Evolutionary conservation across 371 early-diverging fungal species (phyloP).

Genomic region (Mucor circinelloides): DNA sequence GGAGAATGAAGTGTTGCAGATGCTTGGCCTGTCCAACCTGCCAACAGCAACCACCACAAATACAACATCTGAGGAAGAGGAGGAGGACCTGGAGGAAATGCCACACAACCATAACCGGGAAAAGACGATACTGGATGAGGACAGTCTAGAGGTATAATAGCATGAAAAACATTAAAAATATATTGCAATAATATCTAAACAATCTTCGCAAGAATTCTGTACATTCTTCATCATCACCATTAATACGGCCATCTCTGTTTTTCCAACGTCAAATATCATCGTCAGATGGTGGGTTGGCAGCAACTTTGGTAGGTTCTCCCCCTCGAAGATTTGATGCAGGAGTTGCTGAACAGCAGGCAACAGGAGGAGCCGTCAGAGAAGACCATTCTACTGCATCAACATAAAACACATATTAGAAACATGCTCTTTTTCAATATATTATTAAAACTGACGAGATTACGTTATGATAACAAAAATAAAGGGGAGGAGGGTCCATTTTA

Average conservation of each 20-base stretch:
- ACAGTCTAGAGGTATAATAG: constrained; percentile 12
- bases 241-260: constrained; percentile 16
- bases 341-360: constrained; percentile 9
- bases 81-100: constrained; percentile 7
- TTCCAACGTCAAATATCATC: constrained; percentile 15
- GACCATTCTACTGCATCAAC: not conserved
- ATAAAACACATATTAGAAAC: not conserved
- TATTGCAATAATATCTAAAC: not conserved
- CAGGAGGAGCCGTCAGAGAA: not conserved
- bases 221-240: constrained; percentile 16
- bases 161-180: not conserved
- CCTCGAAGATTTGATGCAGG: constrained; percentile 21
- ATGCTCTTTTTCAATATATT: too few species aligned
- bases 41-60: not conserved
- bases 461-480: too few species aligned
- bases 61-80: constrained; percentile 12
- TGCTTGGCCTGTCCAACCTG: constrained; percentile 24
- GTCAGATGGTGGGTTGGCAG: constrained; percentile 31
- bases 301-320: constrained; percentile 41
- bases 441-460: too few species aligned
- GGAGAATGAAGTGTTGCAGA: constrained; percentile 58
- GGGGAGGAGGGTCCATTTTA: too few species aligned
- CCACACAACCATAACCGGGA: constrained; percentile 20
- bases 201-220: not conserved
- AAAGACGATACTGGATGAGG: constrained; percentile 25